A percentile compares a stretch with the other conserved stretches of the same genome.
Evolutionary conservation across 345 rosid genomes (phyloP).

Genomic region (Boechera retrofracta): DNA sequence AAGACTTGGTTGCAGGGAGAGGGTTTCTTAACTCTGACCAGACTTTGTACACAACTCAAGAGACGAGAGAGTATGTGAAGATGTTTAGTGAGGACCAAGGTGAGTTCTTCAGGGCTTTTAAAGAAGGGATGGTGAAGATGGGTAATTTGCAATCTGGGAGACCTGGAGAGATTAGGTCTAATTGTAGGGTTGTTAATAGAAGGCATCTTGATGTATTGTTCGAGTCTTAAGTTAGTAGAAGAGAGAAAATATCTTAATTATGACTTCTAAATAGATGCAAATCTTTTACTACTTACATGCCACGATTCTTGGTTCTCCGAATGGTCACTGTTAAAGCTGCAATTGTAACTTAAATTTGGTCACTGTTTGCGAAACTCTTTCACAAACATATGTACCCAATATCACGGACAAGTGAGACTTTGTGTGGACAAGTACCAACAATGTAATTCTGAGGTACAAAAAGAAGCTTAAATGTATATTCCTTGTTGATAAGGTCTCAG

Average conservation of each 20-base stretch:
- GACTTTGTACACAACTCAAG: slow-evolving; percentile 61
- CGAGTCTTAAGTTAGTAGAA: slow-evolving; percentile 3
- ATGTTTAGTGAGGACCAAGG: slow-evolving; percentile 56
- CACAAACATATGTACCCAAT: too few relatives aligned
- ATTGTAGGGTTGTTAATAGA: slow-evolving; percentile 67
- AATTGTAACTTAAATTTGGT: neutral
- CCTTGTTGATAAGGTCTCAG: too few relatives aligned
- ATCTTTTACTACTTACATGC: neutral
- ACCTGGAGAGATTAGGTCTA: slow-evolving; percentile 74
- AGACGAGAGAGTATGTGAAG: slow-evolving; percentile 62
- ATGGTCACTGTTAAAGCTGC: neutral
- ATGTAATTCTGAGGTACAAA: neutral
- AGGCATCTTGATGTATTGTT: slow-evolving; percentile 38
- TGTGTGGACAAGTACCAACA: neutral
- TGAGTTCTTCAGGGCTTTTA: slow-evolving; percentile 69
- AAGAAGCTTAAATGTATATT: neutral
- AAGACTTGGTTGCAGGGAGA: slow-evolving; percentile 78
- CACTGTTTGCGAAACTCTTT: neutral
- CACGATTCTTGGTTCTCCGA: slow-evolving; percentile 4
- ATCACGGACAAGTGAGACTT: too few relatives aligned
- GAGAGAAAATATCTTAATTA: neutral
- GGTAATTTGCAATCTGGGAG: slow-evolving; percentile 77
- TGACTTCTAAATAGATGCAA: slow-evolving; percentile 9
- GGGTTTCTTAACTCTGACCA: slow-evolving; percentile 94
- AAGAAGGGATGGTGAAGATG: slow-evolving; percentile 81